Base-by-base conservation (phyloP, 169 alveolate species). In the Plasmodium fragile region DNA sequence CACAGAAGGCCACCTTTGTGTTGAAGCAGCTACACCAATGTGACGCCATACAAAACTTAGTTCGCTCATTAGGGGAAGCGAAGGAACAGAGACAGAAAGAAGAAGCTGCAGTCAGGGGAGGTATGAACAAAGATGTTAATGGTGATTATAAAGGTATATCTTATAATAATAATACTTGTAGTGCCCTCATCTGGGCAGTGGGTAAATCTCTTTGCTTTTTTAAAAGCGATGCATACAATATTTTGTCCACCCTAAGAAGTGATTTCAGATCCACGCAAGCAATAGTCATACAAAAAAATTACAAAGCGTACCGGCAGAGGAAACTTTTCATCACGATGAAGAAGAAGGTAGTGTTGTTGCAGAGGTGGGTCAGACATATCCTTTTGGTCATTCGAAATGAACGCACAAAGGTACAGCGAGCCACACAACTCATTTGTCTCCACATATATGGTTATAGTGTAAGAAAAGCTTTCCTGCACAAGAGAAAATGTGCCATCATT, bases 161-260 rank as follows among this genome's bases (percentile, higher is more conserved):
- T 25, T 8, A 59, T 13, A 18, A 34, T 59, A 10, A n/a, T n/a
- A n/a, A n/a, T n/a, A n/a, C n/a, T n/a, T n/a, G n/a, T n/a, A 25
- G n/a, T 13, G 11, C 55, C 49, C 72, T 89, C 28, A 59, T 79
- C 13, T 89, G 94, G 94, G 81, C 90, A 5, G 94, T 89, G 16
- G 94, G 94, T 4, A 89, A 89, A 45, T 78, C 55, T 43, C 28
- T 89, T 3, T 83, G 85, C 22, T 81, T 89, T 34, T 93, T 85
- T 28, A 94, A 92, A 59, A 96, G 95, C 59, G 93, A 82, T 7
- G 95, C 96, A n/a, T 95, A 83, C 80, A 96, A 95, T 16, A 83
- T 91, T 53, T 90, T 96, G 22, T 93, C 94, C 34, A 83, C 95
- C 16, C 83, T 96, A 79, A 39, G 95, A 91, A 96, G 95, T 75